Evolutionary conservation across 192 early-diverging fungal genomes (phyloP), one percentile per base, ranked within the genome.

Genomic region (Lunasporangiospora selenospora): DNA sequence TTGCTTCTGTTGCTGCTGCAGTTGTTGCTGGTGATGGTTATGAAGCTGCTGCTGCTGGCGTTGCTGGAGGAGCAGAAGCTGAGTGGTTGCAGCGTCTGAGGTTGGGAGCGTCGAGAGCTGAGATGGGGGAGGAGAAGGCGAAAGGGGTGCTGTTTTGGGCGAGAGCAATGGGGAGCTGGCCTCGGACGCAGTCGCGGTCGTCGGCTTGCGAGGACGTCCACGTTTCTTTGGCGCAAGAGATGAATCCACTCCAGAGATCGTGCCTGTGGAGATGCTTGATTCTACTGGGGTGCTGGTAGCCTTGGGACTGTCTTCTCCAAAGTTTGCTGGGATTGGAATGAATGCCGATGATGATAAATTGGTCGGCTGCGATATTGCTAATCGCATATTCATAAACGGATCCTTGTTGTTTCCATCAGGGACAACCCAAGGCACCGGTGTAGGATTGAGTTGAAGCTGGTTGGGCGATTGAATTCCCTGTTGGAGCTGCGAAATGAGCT

Each of bases 1-100:
- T 24, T 73, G 69, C 49, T 73, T 73, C 39, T 73, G 69, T 18
- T 73, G 69, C 23, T 73, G 69, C 30, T 73, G 69, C 18, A 73
- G 12, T 33, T 73, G 69, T 19, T 73, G 69, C 33, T 73, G 69
- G 21, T 62, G 59, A 6, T 63, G 69, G 21, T 73, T 21, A 19
- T 27, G 7, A 15, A 27, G 69, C 13, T 63, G 50, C 21, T 73
- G 67, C 21, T 71, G 69, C 21, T 73, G 69, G 21, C 63, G 69
- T 21, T 43, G 69, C 23, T 73, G 69, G 6, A 63, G 69, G 31
- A 73, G 47, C 5, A 73, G 37, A 13, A 63, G 10, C 12, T 53
- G 58, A 11, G 62, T 53, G 6, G 69, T 55, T n/a, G 69, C 67
- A 1, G 64, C 49, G 7, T 51, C 43, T 10, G 62, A 42, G 0